Evolutionary conservation across 2,329 filamentous ascomycete species (phyloP), one percentile per base, ranked within the genome.

Genomic region (Exophiala sp.): DNA sequence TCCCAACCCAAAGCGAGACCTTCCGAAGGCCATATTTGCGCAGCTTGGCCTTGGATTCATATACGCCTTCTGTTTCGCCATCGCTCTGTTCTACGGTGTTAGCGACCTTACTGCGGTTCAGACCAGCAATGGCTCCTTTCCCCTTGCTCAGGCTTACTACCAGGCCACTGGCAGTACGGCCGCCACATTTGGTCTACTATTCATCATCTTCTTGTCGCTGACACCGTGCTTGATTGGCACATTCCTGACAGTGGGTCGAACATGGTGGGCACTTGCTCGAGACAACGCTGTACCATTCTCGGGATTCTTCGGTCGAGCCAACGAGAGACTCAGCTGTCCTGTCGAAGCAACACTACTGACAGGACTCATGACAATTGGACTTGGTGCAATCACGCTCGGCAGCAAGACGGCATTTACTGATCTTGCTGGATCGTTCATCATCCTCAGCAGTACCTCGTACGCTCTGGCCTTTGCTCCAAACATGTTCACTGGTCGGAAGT

Each of bases 91-190:
- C 59, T 80, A 80, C 58, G 69, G 72, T 7, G 76, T 80, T 48
- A 71, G 66, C 38, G 71, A 78, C 54, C 62, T 75, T 7, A 63
- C 70, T 18, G 65, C 66, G 5, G 67, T 77, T 6, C 57, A 71
- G 6, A 39, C 66, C 73, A 66, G 21, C 80, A 84, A 66, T n/a
- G 70, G 64, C 55, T 62, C 39, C 82, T 85, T 83, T 61, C 85
- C 86, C 0, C 79, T 87, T 8, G 80, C 83, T 6, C 79, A 83
- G 48, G 83, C 88, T 54, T 88, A 87, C 66, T 73, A 66, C 20
- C 81, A 83, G 65, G 80, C 79, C 0, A 82, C 79, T 0, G 74
- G 35, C 7, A 77, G 74, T 1, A 71, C 69, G 0, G 72, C 72
- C 0, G 80, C 78, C 0, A 77, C 80, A 0, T 72, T 77, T 0